Evolutionary conservation across 192 early-diverging fungal species (phyloP).

Genomic region (Coemansia sp.): DNA sequence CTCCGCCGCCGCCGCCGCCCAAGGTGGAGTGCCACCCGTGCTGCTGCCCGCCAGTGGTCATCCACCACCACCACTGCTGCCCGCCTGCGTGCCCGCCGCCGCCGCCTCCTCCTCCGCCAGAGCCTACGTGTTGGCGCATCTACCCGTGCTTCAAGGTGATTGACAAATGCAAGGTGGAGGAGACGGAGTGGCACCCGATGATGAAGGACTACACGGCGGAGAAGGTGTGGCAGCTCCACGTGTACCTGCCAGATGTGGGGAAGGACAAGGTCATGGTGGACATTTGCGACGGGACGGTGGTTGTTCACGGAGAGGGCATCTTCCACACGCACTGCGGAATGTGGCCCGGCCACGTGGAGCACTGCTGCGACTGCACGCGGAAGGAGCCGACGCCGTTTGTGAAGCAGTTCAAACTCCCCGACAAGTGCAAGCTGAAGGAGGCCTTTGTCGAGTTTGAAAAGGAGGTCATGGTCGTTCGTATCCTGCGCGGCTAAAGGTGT

Average conservation of each 20-base stretch:
- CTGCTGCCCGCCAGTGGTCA: neutral
- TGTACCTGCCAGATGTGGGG: slow-evolving; percentile 41
- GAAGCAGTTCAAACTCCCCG: slow-evolving; percentile 41
- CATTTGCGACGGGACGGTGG: slow-evolving; percentile 28
- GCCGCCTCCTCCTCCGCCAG: slow-evolving; percentile 34
- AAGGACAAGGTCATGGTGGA: slow-evolving; percentile 54
- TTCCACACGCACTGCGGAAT: slow-evolving; percentile 54
- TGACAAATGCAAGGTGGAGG: slow-evolving; percentile 31
- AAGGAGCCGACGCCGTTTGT: slow-evolving; percentile 44
- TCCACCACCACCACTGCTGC: slow-evolving; percentile 22
- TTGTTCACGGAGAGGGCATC: slow-evolving; percentile 47
- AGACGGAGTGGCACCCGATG: slow-evolving; percentile 43
- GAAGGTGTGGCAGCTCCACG: slow-evolving; percentile 54
- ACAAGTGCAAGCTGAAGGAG: slow-evolving; percentile 40
- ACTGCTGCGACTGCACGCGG: slow-evolving; percentile 52
- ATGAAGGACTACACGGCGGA: slow-evolving; percentile 53
- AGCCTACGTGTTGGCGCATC: slow-evolving; percentile 32
- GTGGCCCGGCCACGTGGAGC: slow-evolving; percentile 52
- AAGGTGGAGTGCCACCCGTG: neutral
- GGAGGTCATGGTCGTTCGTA: slow-evolving; percentile 51
- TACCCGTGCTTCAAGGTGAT: slow-evolving; percentile 53
- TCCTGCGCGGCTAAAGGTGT: slow-evolving; percentile 31
- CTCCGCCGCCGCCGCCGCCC: slow-evolving; percentile 1
- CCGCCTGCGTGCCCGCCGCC: slow-evolving; percentile 20
- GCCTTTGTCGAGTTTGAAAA: slow-evolving; percentile 50